Evolutionary conservation across 1,139 yeast genomes (phyloP).

Genomic region (Chernovozyma sophiae-reginae): DNA sequence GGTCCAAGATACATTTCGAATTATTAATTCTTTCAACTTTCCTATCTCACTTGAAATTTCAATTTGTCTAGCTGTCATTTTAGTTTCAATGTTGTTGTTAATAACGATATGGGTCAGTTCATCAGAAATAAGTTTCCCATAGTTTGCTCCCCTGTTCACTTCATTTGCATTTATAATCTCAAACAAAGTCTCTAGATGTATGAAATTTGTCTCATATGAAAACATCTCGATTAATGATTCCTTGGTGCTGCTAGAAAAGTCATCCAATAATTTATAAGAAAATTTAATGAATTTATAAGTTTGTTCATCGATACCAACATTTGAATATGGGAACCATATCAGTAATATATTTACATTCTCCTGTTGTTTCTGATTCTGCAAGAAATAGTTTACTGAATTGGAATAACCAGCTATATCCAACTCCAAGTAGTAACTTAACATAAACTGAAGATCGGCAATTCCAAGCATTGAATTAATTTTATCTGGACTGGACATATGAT

Average conservation of each 20-base stretch:
- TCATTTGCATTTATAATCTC: conserved; percentile 3
- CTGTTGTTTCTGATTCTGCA: conserved; percentile 1
- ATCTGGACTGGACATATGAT: conserved; percentile 1
- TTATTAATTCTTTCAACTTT: not conserved
- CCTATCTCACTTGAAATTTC: too few species aligned
- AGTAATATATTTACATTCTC: not conserved
- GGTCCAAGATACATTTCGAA: not conserved
- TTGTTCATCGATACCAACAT: not conserved
- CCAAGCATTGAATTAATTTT: not conserved
- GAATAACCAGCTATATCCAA: conserved; percentile 1
- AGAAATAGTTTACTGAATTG: not conserved
- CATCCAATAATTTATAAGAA: not conserved
- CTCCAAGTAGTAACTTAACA: not conserved
- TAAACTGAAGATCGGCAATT: not conserved
- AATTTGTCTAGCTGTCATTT: too few species aligned
- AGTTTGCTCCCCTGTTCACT: not conserved
- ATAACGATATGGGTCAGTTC: too few species aligned
- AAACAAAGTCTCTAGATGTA: conserved; percentile 14
- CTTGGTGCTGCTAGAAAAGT: too few species aligned
- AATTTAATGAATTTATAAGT: not conserved
- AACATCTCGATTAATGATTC: not conserved
- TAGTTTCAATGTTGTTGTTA: too few species aligned
- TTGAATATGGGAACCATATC: not conserved
- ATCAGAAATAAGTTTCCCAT: not conserved
- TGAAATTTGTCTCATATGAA: conserved; percentile 9